Evolutionary conservation across 139 green algal genomes (phyloP).

Genomic region (Gonium pectorale): DNA sequence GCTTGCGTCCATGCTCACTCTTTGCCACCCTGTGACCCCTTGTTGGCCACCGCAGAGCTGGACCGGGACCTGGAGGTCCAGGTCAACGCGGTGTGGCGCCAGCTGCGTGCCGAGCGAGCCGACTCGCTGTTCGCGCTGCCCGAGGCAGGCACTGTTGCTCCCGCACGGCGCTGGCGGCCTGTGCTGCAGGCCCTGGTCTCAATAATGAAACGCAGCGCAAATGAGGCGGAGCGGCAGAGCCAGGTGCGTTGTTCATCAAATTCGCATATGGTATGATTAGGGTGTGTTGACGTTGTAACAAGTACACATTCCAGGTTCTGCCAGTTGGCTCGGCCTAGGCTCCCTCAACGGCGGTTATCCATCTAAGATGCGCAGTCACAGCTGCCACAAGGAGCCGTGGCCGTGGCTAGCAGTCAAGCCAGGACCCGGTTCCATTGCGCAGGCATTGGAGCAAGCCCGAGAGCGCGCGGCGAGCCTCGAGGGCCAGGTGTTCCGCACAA

Average conservation of each 20-base stretch:
- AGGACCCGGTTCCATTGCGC: no score
- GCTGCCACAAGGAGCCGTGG: no score
- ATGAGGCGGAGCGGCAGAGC: constrained; percentile 36
- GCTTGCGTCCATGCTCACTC: no score
- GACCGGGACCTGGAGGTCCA: constrained; percentile 53
- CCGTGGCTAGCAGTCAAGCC: no score
- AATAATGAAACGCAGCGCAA: constrained; percentile 28
- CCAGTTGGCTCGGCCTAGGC: no score
- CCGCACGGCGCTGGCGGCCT: constrained; percentile 37
- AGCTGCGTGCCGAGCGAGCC: constrained; percentile 40
- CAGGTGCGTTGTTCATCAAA: constrained; percentile 9
- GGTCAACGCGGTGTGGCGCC: constrained; percentile 39
- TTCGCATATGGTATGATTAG: no score
- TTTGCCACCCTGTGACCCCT: no score
- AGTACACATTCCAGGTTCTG: no score
- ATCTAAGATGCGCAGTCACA: no score
- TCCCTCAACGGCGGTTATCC: no score
- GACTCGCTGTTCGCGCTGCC: constrained; percentile 43
- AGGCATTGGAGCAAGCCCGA: constrained; percentile 31
- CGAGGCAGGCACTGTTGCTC: constrained; percentile 10
- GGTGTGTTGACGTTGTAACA: no score
- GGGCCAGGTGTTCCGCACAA: not conserved
- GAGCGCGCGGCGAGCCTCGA: not conserved
- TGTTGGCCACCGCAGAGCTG: constrained; percentile 30
- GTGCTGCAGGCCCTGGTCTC: constrained; percentile 39